Base-by-base conservation (phyloP, 2,329 filamentous ascomycete genomes). In the Sphaerulina vaccinii region DNA sequence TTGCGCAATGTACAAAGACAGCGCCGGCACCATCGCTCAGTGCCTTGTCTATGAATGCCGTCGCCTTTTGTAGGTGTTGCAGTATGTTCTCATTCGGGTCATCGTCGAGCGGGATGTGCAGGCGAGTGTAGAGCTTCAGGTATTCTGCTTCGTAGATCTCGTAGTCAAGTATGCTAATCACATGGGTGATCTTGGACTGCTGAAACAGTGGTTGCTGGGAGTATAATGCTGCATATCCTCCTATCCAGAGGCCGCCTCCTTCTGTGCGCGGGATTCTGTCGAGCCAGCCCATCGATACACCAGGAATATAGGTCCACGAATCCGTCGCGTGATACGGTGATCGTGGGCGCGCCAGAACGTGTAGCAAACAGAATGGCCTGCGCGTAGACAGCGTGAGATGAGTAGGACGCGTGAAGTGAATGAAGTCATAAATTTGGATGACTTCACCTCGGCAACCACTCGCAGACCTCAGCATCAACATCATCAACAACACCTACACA, bases 1-100 rank as follows among this genome's bases (percentile, higher is more conserved):
- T 95, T 15, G 90, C 92, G 77, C 92, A 88, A 72, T 87, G 84
- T 58, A 87, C 80, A 56, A 87, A 75, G 29, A 87, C 83, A 45
- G 78, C 78, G 51, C 79, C 81, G 52, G n/a, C n/a, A n/a, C 75
- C 75, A 58, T 73, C 71, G 61, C 79, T 73, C 48, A 96, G 74
- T 1, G 84, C 91, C 23, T 83, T 75, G 60, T 92, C 82, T 62
- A 96, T 95, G 71, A 95, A 97, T 40, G 52, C 86, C 86, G 49
- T 87, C 47, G 57, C 58, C 15, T 76, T 76, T 5, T 90, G 82
- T 55, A 97, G 85, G 69, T 95, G 84, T 54, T 86, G 80, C 19
- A 97, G 73, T 44, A 97, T 73, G 70, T 97, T 88, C 62, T 90
- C 85, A 65, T 96, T 90, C 16, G 90, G 88, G 46, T 90, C 82